Percentiles rank a stretch among this genome's conserved stretches.
Evolutionary conservation across 768 basidiomycete genomes (phyloP).

Genomic region (Suillus decipiens): DNA sequence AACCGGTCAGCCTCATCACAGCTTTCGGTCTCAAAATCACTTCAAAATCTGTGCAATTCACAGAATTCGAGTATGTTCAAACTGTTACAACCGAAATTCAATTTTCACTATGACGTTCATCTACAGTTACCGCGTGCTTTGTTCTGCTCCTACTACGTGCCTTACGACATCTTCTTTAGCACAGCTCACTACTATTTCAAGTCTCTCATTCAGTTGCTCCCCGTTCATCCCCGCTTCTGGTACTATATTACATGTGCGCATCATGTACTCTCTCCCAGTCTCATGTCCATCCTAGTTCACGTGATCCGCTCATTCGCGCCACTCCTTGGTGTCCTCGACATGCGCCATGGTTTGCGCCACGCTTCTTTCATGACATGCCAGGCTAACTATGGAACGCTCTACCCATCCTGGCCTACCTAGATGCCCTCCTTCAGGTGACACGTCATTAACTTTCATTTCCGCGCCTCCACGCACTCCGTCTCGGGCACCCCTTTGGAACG

Average conservation of each 20-base stretch:
- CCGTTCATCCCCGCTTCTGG: neutral
- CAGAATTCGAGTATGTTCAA: no score
- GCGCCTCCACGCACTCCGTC: neutral
- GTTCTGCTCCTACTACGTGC: neutral
- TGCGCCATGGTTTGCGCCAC: neutral
- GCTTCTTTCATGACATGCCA: neutral
- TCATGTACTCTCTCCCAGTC: neutral
- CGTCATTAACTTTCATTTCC: neutral
- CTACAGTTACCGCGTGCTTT: neutral
- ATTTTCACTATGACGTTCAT: no score
- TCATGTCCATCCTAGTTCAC: neutral
- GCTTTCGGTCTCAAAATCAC: neutral
- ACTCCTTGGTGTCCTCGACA: neutral
- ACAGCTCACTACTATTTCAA: neutral
- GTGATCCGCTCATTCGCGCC: neutral
- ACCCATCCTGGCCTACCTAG: neutral
- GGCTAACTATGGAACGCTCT: neutral
- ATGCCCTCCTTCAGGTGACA: neutral
- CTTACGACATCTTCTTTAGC: neutral
- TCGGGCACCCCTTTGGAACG: neutral
- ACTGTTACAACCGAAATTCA: no score
- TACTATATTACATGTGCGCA: neutral
- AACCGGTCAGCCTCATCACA: neutral
- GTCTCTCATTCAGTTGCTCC: neutral
- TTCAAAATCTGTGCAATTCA: neutral